phyloP scores from a whole-genome alignment of 192 early-diverging fungal genomes.

The Coemansia sp. region DNA sequence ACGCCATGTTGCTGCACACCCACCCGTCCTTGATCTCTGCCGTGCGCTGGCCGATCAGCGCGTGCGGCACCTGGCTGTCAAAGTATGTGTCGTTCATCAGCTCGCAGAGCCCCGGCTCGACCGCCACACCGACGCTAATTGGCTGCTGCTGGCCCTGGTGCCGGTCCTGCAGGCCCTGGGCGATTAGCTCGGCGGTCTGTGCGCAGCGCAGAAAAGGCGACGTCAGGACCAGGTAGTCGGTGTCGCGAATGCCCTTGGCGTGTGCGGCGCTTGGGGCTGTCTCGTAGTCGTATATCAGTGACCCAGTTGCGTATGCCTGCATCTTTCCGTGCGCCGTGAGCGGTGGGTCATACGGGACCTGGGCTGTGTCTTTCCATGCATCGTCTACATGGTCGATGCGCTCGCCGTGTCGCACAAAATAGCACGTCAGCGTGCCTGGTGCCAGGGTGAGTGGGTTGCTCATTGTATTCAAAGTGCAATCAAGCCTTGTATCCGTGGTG shows the following conservation, averaged over 20 bases:
- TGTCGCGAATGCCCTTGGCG: background rate
- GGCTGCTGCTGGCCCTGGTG: background rate
- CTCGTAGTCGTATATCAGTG: constrained; percentile 28
- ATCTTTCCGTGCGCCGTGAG: constrained; percentile 23
- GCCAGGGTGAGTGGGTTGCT: constrained; percentile 15
- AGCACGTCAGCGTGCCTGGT: constrained; percentile 22
- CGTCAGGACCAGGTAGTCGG: constrained; percentile 27
- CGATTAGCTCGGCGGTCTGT: constrained; percentile 30
- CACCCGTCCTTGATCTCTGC: constrained; percentile 1
- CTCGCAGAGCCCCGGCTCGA: constrained; percentile 46
- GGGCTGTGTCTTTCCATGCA: constrained; percentile 16
- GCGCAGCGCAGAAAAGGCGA: constrained; percentile 49
- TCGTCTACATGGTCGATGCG: constrained; percentile 49
- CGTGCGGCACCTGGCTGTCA: constrained; percentile 21
- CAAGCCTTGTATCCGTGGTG: too few relatives aligned
- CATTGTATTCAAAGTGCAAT: background rate
- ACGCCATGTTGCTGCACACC: constrained; percentile 11
- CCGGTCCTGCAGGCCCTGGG: constrained; percentile 14
- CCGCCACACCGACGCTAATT: constrained; percentile 12
- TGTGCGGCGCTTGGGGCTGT: background rate
- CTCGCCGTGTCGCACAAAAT: constrained; percentile 46
- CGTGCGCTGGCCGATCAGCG: constrained; percentile 11
- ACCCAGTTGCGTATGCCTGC: constrained; percentile 30
- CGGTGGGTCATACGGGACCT: constrained; percentile 40
- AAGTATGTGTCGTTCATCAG: constrained; percentile 46